phyloP scores from a whole-genome alignment of 2,329 filamentous ascomycete genomes.

The Neonectria hederae region DNA sequence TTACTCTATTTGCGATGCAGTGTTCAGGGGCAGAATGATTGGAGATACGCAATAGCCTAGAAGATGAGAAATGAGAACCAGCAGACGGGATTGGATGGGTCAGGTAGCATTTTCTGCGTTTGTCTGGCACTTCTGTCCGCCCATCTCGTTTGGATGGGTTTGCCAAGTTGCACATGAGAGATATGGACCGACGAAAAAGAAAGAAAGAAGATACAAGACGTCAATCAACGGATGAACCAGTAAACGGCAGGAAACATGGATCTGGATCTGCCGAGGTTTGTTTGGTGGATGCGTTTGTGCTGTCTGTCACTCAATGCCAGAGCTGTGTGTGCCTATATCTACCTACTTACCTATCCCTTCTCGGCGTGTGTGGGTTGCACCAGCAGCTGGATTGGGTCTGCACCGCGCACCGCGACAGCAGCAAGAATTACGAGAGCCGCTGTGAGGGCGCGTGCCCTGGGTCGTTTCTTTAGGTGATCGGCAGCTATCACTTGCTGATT shows the following conservation, averaged over 20 bases:
- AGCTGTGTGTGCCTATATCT: too few species aligned
- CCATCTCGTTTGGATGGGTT: background rate
- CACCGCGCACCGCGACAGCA: background rate
- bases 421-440: background rate
- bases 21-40: constrained; percentile 18
- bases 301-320: too few species aligned
- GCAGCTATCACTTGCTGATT: background rate
- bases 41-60: constrained; percentile 15
- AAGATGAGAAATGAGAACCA: constrained; percentile 17
- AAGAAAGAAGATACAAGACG: background rate
- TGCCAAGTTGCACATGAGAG: background rate
- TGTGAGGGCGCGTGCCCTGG: background rate
- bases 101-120: background rate
- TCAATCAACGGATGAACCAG: background rate
- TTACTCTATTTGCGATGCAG: constrained; percentile 6
- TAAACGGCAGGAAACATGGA: constrained; percentile 16
- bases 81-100: constrained; percentile 11
- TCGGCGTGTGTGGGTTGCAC: constrained; percentile 9
- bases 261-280: constrained; percentile 19
- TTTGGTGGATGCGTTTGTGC: background rate
- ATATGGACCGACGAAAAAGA: background rate
- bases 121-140: background rate
- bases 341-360: constrained; percentile 16
- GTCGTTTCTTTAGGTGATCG: background rate
- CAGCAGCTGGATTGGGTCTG: constrained; percentile 9